Evolutionary conservation across 768 basidiomycete species (phyloP).

Genomic region (Psilocybe cubensis): DNA sequence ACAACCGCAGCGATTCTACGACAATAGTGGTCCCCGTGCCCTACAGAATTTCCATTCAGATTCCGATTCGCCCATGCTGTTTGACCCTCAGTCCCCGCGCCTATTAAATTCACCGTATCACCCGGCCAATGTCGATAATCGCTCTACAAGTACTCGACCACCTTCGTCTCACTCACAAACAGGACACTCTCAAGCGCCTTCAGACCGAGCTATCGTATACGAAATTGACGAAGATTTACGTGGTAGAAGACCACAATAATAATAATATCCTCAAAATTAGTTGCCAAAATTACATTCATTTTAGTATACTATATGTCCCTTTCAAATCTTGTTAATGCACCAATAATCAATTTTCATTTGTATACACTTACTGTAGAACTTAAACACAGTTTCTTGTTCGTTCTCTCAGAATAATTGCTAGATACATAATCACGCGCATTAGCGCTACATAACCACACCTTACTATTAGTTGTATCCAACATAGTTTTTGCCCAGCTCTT

Average conservation of each 20-base stretch:
- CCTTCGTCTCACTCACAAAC: background rate
- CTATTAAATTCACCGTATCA: slow-evolving; percentile 32
- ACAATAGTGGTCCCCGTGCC: slow-evolving; percentile 1
- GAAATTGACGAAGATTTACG: slow-evolving; percentile 7
- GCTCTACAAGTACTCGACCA: background rate
- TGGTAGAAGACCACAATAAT: background rate
- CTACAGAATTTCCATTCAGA: slow-evolving; percentile 12
- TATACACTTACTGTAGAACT: background rate
- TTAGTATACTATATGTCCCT: background rate
- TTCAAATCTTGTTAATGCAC: background rate
- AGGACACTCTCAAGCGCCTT: slow-evolving; percentile 1
- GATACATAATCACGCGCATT: background rate
- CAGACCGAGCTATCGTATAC: slow-evolving; percentile 14
- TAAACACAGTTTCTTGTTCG: background rate
- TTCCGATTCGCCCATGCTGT: background rate
- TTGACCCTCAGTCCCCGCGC: slow-evolving; percentile 25
- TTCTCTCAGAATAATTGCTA: background rate
- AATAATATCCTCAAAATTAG: background rate
- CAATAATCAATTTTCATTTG: background rate
- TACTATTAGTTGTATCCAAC: background rate
- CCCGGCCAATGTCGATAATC: slow-evolving; percentile 9
- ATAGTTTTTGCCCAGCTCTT: background rate
- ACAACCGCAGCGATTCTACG: slow-evolving; percentile 7
- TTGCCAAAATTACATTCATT: background rate
- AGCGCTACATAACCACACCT: background rate